These are phyloP conservation scores for Tricholoma terreum DNA, from an alignment of 768 basidiomycete genomes.

Conservation along the genomic window DNA sequence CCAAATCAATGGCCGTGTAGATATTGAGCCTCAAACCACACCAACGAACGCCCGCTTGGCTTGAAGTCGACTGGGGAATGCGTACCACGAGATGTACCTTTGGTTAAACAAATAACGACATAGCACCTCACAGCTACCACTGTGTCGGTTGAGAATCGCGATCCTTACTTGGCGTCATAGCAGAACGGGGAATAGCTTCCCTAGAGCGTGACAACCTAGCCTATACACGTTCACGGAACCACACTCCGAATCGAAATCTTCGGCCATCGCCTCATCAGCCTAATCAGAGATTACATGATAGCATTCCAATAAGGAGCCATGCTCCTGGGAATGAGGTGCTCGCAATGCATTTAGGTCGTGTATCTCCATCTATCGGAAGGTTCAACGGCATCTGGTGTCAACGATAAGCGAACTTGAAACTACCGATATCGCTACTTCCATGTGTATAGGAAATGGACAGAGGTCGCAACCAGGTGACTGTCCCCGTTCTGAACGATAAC, in stretches of 20 bases:
- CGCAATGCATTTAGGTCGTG: conserved; percentile 3
- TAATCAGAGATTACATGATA: conserved; percentile 12
- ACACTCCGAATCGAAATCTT: conserved; percentile 13
- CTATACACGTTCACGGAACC: conserved; percentile 15
- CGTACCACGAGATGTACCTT: background rate
- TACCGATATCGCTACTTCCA: background rate
- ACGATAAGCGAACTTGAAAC: background rate
- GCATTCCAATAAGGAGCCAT: conserved; percentile 10
- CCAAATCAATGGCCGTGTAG: background rate
- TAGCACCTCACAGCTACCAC: conserved; percentile 3
- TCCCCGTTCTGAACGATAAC: no score
- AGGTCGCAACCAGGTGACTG: background rate
- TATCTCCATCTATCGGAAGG: background rate
- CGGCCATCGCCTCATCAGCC: conserved; percentile 20
- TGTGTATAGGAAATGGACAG: background rate
- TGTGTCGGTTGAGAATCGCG: background rate
- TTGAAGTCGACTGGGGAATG: background rate
- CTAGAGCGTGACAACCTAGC: conserved; percentile 1
- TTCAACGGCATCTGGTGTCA: background rate
- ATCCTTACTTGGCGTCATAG: background rate
- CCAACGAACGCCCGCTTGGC: background rate
- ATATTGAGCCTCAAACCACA: background rate
- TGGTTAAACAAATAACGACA: background rate
- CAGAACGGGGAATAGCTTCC: conserved; percentile 4
- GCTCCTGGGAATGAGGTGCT: conserved; percentile 13